Evolutionary conservation across 768 basidiomycete genomes (phyloP), one percentile per base, ranked within the genome.

Genomic region (Coprinopsis cinerea): DNA sequence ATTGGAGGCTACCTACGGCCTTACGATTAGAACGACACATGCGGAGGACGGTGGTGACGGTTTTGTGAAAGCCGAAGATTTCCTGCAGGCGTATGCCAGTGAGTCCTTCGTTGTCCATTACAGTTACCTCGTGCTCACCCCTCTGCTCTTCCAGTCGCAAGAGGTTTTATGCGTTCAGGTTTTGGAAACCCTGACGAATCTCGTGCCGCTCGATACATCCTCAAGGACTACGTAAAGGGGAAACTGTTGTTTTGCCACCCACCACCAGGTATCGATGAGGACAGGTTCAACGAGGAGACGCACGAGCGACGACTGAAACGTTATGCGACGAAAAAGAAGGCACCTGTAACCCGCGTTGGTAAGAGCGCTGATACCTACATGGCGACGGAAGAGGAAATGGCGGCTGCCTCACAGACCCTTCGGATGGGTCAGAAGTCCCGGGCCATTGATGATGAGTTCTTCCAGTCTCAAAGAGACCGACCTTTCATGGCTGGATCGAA

Each of bases 111-210:
- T 52, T n/a, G 52, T 43, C 6, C 17, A 14, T 28, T 25, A 30
- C 39, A 39, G 45, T 40, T 13, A 23, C 37, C 27, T n/a, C 30
- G 26, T 32, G 39, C n/a, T 34, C 27, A 61, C 44, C 13, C n/a
- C n/a, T 32, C 23, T 40, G 10, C 18, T 45, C 36, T 6, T 32
- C 28, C 53, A 99, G 96, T 98, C 59, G 95, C 83, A 24, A 76
- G 95, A 57, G 96, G 96, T 27, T 96, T 88, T 66, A 88, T 84
- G 61, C 82, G 95, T 32, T 82, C 93, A 1, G 92, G 95, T 1
- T 92, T 94, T 70, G 96, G 96, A 36, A 96, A 94, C 67, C 94
- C 95, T 9, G 96, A 99, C 61, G 93, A 97, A 62, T 92, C 96
- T 25, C 85, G 92, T 45, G 82, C 96, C 0, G 91, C 95, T 14